Base-by-base conservation (phyloP, 2,329 filamentous ascomycete species). In the Trichophyton simii region DNA sequence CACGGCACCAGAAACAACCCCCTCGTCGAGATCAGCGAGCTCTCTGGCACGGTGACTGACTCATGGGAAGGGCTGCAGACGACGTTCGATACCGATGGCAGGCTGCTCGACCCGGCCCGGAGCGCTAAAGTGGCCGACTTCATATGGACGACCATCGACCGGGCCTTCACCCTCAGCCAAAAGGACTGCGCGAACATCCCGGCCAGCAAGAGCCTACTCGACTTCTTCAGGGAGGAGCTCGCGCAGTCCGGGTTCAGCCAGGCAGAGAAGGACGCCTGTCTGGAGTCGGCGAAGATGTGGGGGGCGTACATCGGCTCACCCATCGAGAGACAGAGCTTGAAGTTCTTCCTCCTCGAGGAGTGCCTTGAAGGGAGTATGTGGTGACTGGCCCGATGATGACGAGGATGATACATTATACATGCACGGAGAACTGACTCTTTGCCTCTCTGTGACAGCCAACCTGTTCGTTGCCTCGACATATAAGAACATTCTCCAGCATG, bases 291-390 rank as follows among this genome's bases (percentile, higher is more conserved):
- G 18, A 79, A 81, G 62, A 79, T 84, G 71, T 87, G 83, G 83
- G 84, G 83, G 42, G 79, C 80, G 0, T 87, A 86, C 69, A 80
- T 87, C 7, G 84, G 84, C 5, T 82, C 81, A 63, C 76, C 80
- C 0, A 75, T 85, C 34, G 78, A 82, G 65, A 77, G 72, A 52
- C 84, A 87, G 68, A 85, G 82, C 67, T 70, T 87, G 63, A 83
- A 80, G 66, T 87, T 83, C 70, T 85, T 86, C 67, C 84, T 81
- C 75, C 73, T 87, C 31, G 84, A 87, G 67, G 83, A 86, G 68
- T 85, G 82, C 62, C 82, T 86, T 57, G 83, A 86, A 66, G 84
- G 84, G 18, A 76, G 78, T 77, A 70, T 64, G 75, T 4, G 8
- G 6, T 38, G 34, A 38, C 22, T 13, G 34, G 11, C 34, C 9